Evolutionary conservation across 345 rosid species (phyloP).

Genomic region (Arabidopsis suecica): DNA sequence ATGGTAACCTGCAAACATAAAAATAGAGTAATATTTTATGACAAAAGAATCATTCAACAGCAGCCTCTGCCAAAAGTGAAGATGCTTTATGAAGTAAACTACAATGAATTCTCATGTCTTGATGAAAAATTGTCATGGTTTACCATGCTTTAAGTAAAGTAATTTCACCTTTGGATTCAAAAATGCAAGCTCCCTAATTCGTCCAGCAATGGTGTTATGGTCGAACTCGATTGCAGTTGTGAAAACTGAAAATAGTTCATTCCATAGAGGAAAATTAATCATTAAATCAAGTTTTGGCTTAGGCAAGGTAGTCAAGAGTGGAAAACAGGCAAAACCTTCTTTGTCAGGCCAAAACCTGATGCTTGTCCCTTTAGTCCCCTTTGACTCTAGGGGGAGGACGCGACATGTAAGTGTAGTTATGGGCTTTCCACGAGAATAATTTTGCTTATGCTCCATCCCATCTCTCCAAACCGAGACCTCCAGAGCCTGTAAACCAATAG

Average conservation of each 20-base stretch:
- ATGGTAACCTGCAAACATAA: slow-evolving; percentile 70
- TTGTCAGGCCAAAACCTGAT: slow-evolving; percentile 98
- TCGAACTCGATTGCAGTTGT: slow-evolving; percentile 89
- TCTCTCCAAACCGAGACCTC: slow-evolving; percentile 95
- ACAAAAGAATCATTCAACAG: slow-evolving; percentile 11
- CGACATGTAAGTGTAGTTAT: slow-evolving; percentile 56
- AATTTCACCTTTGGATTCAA: slow-evolving; percentile 81
- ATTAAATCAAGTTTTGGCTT: slow-evolving; percentile 27
- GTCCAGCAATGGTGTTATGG: slow-evolving; percentile 80
- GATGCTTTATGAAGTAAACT: slow-evolving; percentile 28
- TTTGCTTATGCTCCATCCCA: slow-evolving; percentile 78
- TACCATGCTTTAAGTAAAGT: slow-evolving; percentile 10
- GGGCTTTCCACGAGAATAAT: slow-evolving; percentile 92
- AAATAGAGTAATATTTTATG: slow-evolving; percentile 16
- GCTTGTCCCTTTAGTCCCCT: slow-evolving; percentile 68
- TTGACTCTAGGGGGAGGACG: slow-evolving; percentile 64
- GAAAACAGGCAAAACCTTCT: slow-evolving; percentile 61
- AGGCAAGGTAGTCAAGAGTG: slow-evolving; percentile 24
- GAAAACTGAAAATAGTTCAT: slow-evolving; percentile 62
- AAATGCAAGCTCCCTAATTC: slow-evolving; percentile 97
- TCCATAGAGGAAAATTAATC: slow-evolving; percentile 22
- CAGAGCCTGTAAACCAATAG: slow-evolving; percentile 57
- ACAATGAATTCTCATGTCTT: slow-evolving; percentile 5
- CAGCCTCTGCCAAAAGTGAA: slow-evolving; percentile 21
- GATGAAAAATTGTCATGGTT: slow-evolving; percentile 18